Evolutionary conservation across 202 grass and related monocot genomes (phyloP).

Genomic region (Carex arenaria): DNA sequence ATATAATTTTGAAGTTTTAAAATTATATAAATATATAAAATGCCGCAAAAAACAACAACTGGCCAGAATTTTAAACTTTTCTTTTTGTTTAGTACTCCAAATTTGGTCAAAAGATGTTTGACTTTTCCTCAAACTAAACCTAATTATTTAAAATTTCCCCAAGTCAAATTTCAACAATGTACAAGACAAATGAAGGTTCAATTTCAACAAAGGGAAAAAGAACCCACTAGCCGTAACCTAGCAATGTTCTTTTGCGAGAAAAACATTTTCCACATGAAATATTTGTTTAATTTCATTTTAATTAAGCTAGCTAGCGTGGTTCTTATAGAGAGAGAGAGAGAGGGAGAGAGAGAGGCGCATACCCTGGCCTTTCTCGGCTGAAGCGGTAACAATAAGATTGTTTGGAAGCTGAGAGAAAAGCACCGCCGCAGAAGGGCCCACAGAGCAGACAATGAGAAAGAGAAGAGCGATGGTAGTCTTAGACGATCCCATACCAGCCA

Average conservation of each 20-base stretch:
- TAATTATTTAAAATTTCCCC: background rate
- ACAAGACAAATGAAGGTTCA: background rate
- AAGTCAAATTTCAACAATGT: background rate
- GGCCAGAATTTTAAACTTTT: background rate
- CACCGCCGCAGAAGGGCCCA: slow-evolving; percentile 27
- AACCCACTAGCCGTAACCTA: background rate
- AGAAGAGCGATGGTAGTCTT: background rate
- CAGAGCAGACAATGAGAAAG: slow-evolving; percentile 26
- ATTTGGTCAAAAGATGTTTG: background rate
- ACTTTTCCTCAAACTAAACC: background rate
- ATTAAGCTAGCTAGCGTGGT: background rate
- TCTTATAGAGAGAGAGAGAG: background rate
- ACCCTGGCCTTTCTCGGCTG: slow-evolving; percentile 42
- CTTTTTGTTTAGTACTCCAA: background rate
- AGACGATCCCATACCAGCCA: slow-evolving; percentile 18
- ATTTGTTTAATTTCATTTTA: background rate
- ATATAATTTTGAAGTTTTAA: background rate
- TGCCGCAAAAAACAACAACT: background rate
- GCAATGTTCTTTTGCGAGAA: background rate
- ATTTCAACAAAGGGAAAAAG: background rate
- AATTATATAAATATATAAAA: background rate
- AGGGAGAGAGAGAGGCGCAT: background rate
- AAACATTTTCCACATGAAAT: background rate
- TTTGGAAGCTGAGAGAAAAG: slow-evolving; percentile 45
- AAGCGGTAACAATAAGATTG: slow-evolving; percentile 37